A percentile compares a stretch with the other conserved stretches of the same genome.
Evolutionary conservation across 2,329 filamentous ascomycete genomes (phyloP).

Genomic region (Aspergillus nomiae): DNA sequence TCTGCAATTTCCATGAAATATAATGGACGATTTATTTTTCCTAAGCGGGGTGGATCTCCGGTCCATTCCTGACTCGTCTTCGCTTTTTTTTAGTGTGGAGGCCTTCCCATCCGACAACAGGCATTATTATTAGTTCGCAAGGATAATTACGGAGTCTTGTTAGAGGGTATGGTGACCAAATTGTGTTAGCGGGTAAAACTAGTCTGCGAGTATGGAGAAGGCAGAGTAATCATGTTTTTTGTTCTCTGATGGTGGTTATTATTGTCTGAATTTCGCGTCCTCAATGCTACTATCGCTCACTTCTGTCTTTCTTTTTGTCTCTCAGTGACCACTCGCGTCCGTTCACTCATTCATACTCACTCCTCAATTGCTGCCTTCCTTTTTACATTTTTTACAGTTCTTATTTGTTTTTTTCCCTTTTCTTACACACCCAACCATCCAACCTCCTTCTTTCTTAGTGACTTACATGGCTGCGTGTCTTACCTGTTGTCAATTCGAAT

Average conservation of each 20-base stretch:
- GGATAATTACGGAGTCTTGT: constrained; percentile 5
- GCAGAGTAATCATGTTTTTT: constrained; percentile 9
- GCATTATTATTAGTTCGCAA: constrained; percentile 7
- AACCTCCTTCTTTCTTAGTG: constrained; percentile 6
- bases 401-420: neutral
- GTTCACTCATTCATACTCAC: constrained; percentile 16
- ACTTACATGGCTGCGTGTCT: constrained; percentile 8
- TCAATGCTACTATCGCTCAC: neutral
- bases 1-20: neutral
- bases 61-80: constrained; percentile 16
- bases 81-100: constrained; percentile 8
- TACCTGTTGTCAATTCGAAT: constrained; percentile 10
- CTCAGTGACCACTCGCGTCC: constrained; percentile 21
- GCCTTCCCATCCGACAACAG: neutral
- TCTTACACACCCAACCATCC: neutral
- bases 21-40: constrained; percentile 17
- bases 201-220: constrained; percentile 3
- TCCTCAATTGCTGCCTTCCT: constrained; percentile 18
- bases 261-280: constrained; percentile 8
- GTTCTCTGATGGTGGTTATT: constrained; percentile 1
- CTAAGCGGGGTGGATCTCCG: constrained; percentile 18
- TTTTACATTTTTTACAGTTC: constrained; percentile 8
- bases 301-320: constrained; percentile 1
- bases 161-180: neutral
- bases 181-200: constrained; percentile 1